Evolutionary conservation across 2,329 filamentous ascomycete species (phyloP).

Genomic region (Trichoderma guizhouense): DNA sequence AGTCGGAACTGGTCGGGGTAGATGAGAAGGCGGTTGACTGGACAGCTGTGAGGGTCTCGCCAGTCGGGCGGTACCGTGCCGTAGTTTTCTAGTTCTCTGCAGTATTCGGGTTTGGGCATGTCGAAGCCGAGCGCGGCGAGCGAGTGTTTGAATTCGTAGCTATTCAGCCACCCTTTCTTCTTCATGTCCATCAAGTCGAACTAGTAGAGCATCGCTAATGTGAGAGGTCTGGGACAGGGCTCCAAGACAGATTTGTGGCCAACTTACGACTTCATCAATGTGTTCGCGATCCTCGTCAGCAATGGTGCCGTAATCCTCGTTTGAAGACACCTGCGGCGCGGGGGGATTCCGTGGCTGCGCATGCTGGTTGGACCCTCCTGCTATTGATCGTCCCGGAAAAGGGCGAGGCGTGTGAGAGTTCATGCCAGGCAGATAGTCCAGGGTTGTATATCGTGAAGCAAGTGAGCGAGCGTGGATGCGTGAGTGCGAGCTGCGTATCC

Average conservation of each 20-base stretch:
- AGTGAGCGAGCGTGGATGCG: not conserved
- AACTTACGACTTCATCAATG: conserved; percentile 84
- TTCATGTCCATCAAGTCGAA: conserved; percentile 96
- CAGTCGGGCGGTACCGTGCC: conserved; percentile 67
- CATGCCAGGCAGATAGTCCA: conserved; percentile 22
- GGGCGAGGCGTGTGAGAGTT: conserved; percentile 40
- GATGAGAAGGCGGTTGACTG: conserved; percentile 45
- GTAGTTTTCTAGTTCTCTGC: conserved; percentile 74
- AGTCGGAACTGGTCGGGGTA: conserved; percentile 57
- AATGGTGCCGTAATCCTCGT: conserved; percentile 47
- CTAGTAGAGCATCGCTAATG: conserved; percentile 41
- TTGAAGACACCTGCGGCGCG: conserved; percentile 34
- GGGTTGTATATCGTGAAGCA: not conserved
- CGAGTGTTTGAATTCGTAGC: conserved; percentile 96
- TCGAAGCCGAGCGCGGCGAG: conserved; percentile 95
- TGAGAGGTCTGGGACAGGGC: conserved; percentile 20
- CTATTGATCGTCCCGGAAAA: conserved; percentile 36
- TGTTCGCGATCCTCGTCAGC: conserved; percentile 89
- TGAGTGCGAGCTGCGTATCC: not conserved
- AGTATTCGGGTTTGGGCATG: conserved; percentile 79
- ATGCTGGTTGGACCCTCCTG: conserved; percentile 31
- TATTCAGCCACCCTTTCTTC: conserved; percentile 90
- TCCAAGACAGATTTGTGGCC: not conserved
- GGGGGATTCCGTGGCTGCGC: conserved; percentile 33
- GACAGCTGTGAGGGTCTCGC: conserved; percentile 42